phyloP scores from a whole-genome alignment of 257 asterid genomes.

The Salvia splendens region DNA sequence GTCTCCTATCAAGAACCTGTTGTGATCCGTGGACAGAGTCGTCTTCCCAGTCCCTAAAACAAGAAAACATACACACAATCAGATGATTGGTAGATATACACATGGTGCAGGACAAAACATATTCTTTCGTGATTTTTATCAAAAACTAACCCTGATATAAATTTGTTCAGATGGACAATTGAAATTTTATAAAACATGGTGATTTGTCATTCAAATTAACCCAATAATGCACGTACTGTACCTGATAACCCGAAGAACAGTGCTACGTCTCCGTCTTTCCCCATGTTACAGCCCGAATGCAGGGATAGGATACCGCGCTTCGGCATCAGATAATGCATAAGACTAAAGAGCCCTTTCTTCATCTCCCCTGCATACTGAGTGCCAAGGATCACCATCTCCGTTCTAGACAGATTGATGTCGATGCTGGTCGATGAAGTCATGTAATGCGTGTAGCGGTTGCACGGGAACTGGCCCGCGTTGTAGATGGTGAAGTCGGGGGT shows the following conservation, averaged over 20 bases:
- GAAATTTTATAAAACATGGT: no score
- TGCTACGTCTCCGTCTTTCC: slow-evolving; percentile 86
- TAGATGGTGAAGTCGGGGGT: slow-evolving; percentile 95
- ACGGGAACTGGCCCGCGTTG: slow-evolving; percentile 94
- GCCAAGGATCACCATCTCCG: slow-evolving; percentile 96
- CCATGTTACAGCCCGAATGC: slow-evolving; percentile 91
- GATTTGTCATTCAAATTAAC: no score
- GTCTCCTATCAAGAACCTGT: slow-evolving; percentile 81
- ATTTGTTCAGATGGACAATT: no score
- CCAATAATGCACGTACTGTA: background rate
- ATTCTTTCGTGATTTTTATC: no score
- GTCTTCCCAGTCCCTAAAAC: slow-evolving; percentile 91
- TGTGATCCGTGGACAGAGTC: slow-evolving; percentile 83
- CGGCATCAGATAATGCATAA: slow-evolving; percentile 97
- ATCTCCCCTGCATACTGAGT: slow-evolving; percentile 97
- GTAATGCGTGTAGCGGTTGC: slow-evolving; percentile 88
- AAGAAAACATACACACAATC: background rate
- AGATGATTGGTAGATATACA: no score
- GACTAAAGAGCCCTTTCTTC: slow-evolving; percentile 89
- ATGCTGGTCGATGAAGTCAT: slow-evolving; percentile 97
- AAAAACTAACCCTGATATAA: no score
- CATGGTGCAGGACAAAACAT: no score
- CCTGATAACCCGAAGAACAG: slow-evolving; percentile 93
- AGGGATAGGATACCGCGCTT: slow-evolving; percentile 77
- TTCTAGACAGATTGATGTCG: slow-evolving; percentile 79